Evolutionary conservation across 352 stramenopile species (phyloP).

Genomic region (Pythium plurisporium): DNA sequence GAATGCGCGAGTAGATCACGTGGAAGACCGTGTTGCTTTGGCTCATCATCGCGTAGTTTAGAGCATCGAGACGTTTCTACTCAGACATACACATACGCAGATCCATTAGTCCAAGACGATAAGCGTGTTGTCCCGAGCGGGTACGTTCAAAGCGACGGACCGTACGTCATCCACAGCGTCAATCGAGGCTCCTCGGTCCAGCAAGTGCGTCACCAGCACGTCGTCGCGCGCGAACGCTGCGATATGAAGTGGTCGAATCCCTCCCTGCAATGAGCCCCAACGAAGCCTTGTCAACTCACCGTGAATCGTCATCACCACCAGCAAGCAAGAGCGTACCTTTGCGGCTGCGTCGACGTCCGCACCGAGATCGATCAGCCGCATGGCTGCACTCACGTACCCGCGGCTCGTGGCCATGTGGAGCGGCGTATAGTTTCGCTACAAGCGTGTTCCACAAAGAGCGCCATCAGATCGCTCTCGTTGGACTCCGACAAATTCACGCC

Average conservation of each 20-base stretch:
- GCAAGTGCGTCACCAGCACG: conserved; percentile 19
- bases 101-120: not conserved
- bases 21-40: conserved; percentile 21
- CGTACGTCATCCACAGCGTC: conserved; percentile 21
- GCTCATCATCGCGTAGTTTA: conserved; percentile 22
- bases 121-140: too few relatives aligned
- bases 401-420: conserved; percentile 20
- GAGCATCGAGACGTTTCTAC: conserved; percentile 16
- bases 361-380: conserved; percentile 18
- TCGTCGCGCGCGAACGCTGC: conserved; percentile 16
- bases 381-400: conserved; percentile 18
- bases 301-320: too few relatives aligned
- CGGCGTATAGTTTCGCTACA: conserved; percentile 18
- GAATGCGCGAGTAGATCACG: conserved; percentile 19
- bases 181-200: conserved; percentile 18
- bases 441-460: not conserved
- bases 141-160: conserved; percentile 6
- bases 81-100: not conserved
- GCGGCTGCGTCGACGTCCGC: conserved; percentile 16
- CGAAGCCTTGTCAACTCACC: too few relatives aligned
- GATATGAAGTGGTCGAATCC: conserved; percentile 14
- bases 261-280: conserved; percentile 7
- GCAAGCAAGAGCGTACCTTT: conserved; percentile 1
- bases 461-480: not conserved
- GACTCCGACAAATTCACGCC: not conserved